Base-by-base conservation (phyloP, 1,139 yeast species). In the Saccharomyces hybrid region DNA sequence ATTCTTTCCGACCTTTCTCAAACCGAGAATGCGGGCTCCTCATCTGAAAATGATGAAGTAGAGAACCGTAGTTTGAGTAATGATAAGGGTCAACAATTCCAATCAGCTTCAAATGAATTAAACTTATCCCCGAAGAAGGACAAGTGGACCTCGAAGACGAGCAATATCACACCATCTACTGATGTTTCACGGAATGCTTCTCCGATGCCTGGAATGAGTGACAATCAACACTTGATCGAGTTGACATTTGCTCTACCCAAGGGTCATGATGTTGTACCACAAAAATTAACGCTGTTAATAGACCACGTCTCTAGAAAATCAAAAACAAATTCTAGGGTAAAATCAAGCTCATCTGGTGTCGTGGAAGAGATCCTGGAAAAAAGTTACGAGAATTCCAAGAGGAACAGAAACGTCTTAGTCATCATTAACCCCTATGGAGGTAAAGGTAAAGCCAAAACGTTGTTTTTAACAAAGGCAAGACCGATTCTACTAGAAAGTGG, bases 361-460 rank as follows among this genome's bases (percentile, higher is more conserved):
- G 70, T 66, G 1, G 68, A 70, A 21, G 64, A 66, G 44, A 70
- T 79, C 14, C 62, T 77, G 63, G 60, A 62, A 5, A 64, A 69
- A 52, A 75, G 82, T 24, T 81, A 79, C 60, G 62, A 66, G 6
- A 69, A 69, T 24, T 66, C 74, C 27, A 68, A 66, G 49, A 74
- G 75, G 11, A 67, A 68, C 21, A 84, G 83, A 55, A 75, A 83
- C 1, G 72, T 86, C 7, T 71, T 88, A 52, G 84, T 89, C 0
- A 67, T 93, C 1, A 78, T 93, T 16, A 93, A 95, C 65, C 97
- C 97, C 2, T 83, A 83, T 62, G 93, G 97, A 47, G 99, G 99
- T 3, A 82, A 83, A 58, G 96, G 97, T 0, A 76, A 78, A 50
- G 97, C 97, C 0, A 66, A 74, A 8, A 66, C 73, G 12, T 71